Base-by-base conservation (phyloP, 495 filamentous ascomycete species). In the Rhizodiscina lignyota region DNA sequence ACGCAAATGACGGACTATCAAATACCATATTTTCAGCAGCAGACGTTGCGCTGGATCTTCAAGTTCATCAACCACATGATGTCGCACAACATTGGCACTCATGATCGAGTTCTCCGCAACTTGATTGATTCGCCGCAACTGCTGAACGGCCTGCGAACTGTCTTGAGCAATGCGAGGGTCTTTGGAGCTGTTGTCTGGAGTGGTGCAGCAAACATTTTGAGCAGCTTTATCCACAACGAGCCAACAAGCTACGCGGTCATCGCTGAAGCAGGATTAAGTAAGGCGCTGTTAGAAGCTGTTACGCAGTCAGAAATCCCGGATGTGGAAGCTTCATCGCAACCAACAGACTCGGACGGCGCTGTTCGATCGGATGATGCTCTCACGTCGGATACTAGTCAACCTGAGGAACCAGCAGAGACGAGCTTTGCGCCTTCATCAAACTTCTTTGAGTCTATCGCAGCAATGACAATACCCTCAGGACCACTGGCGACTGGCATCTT, bases 221-320 rank as follows among this genome's bases (percentile, higher is more conserved):
- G 80, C 55, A 87, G 77, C 48, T 96, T 96, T 61, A 93, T 99
- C 39, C 91, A 99, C 55, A 94, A 96, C 50, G 91, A 99, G 47
- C 91, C 91, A 2, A 96, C 91, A 3, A 99, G 91, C 49, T 96
- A 94, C 50, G 74, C 80, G 19, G 83, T 92, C 13, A 85, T 99
- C 44, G 80, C 79, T 13, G 91, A 99, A 60, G 84, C 91, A 31
- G 89, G 89, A 20, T 63, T 96, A 34, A 83, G 84, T 40, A 75
- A 77, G 50, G 80, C 71, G 36, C 72, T 94, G 30, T 66, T 99
- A 17, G 72, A 83, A 47, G 68, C 83, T 12, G 67, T 94, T 20
- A 85, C 80, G n/a, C 63, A 74, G 2, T 60, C 58, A 37, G 48
- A 60, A 2, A 60, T 74, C 8, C 13, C 49, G 15, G 44, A 36